Conservation (phyloP, 2,329 filamentous ascomycete genomes). For the Dichotomopilus funicola region DNA sequence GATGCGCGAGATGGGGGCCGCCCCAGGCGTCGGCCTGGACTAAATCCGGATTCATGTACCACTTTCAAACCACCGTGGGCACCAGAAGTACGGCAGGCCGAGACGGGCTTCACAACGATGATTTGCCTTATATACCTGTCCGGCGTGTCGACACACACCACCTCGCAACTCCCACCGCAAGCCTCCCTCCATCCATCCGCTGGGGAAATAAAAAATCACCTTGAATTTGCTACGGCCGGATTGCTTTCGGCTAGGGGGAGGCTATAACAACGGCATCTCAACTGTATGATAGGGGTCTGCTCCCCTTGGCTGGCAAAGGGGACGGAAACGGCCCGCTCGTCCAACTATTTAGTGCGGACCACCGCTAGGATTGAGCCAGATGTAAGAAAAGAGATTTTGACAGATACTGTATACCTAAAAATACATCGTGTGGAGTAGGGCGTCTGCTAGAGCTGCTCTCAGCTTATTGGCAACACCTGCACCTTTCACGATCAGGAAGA, state of each 20-base stretch:
- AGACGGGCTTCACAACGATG: too few relatives aligned
- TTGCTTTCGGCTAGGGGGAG: too few relatives aligned
- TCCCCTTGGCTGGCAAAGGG: neutral
- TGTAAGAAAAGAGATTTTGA: conserved; percentile 4
- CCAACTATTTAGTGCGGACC: too few relatives aligned
- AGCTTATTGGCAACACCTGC: conserved; percentile 10
- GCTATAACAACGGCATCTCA: too few relatives aligned
- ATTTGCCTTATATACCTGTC: too few relatives aligned
- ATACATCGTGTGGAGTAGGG: neutral
- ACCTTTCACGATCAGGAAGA: neutral
- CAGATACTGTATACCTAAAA: conserved; percentile 14
- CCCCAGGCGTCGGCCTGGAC: conserved; percentile 44
- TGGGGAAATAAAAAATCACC: too few relatives aligned
- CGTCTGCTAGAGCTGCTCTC: neutral
- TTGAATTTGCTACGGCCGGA: too few relatives aligned
- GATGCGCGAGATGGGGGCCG: conserved; percentile 28
- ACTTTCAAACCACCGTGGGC: neutral
- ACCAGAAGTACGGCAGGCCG: too few relatives aligned
- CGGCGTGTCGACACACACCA: too few relatives aligned
- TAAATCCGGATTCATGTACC: conserved; percentile 29
- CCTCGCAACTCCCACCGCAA: too few relatives aligned
- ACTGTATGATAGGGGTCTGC: too few relatives aligned
- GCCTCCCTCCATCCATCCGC: too few relatives aligned
- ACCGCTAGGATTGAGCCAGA: neutral
- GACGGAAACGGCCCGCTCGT: neutral